Percentiles rank a stretch among this genome's conserved stretches.
Evolutionary conservation across 768 basidiomycete genomes (phyloP).

Genomic region (Stropharia rugosoannulata): DNA sequence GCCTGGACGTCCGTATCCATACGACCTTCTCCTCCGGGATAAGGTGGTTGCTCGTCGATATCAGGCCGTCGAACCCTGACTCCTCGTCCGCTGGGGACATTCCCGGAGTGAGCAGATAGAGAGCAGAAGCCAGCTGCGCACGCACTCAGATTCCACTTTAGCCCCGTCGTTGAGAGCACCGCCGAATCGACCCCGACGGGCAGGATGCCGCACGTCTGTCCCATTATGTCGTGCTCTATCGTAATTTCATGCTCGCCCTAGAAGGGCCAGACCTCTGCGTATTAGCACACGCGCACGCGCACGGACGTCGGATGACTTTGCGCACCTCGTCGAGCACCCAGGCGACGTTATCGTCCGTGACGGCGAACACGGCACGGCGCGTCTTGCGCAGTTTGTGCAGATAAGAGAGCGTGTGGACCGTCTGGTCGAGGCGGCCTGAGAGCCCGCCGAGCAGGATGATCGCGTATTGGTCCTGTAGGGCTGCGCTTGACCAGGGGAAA

Average conservation of each 20-base stretch:
- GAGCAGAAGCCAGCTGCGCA: conserved; percentile 6
- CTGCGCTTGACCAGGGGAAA: too few species aligned
- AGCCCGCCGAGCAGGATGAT: conserved; percentile 86
- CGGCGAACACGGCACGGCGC: conserved; percentile 61
- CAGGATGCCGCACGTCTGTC: conserved; percentile 91
- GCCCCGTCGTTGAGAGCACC: conserved; percentile 75
- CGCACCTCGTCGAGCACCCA: conserved; percentile 70
- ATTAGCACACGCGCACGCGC: not conserved
- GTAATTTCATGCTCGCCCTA: conserved; percentile 84
- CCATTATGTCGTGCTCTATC: conserved; percentile 72
- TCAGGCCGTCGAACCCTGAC: conserved; percentile 80
- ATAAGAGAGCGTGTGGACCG: conserved; percentile 83
- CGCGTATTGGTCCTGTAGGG: conserved; percentile 43
- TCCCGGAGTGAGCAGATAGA: not conserved
- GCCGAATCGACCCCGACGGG: conserved; percentile 84
- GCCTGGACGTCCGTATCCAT: conserved; percentile 72
- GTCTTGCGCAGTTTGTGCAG: conserved; percentile 75
- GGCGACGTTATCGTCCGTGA: conserved; percentile 89
- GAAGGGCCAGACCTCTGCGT: not conserved
- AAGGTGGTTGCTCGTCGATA: conserved; percentile 96
- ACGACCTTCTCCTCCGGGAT: conserved; percentile 63
- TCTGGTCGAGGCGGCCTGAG: conserved; percentile 91
- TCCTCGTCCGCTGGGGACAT: conserved; percentile 45
- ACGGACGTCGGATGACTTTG: not conserved
- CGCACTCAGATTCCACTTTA: conserved; percentile 88